Conservation (phyloP, 164 flowering plant species). For the Chloranthus sessilifolius region DNA sequence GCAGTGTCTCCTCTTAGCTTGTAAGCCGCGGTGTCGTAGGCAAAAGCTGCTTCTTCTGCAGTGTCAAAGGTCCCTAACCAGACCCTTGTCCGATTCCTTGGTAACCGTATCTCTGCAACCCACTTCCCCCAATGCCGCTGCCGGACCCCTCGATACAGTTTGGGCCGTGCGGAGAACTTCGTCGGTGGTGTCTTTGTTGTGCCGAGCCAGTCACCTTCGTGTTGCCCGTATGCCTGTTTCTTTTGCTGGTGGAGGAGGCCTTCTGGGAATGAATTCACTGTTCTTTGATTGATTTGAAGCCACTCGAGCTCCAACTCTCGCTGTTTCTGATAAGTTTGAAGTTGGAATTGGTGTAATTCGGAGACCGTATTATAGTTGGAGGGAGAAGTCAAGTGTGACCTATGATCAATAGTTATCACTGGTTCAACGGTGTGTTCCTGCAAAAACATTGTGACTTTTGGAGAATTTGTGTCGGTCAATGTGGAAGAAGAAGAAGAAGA, state of each 20-base stretch:
- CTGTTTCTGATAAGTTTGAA: constrained; percentile 10
- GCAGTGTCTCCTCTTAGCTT: constrained; percentile 79
- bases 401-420: too few species aligned
- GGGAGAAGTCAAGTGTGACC: too few species aligned
- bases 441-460: too few species aligned
- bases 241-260: too few species aligned
- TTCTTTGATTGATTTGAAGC: constrained; percentile 22
- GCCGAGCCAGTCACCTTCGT: constrained; percentile 49
- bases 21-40: constrained; percentile 90
- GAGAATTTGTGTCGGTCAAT: too few species aligned
- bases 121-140: constrained; percentile 99
- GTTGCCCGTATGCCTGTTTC: too few species aligned
- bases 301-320: constrained; percentile 19
- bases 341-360: neutral
- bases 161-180: constrained; percentile 42
- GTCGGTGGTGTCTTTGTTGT: constrained; percentile 54
- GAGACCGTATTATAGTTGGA: neutral
- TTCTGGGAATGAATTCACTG: constrained; percentile 8
- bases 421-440: too few species aligned
- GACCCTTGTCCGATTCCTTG: constrained; percentile 81
- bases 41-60: constrained; percentile 82
- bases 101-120: constrained; percentile 92
- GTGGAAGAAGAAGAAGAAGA: too few species aligned
- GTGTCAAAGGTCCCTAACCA: constrained; percentile 91
- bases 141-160: constrained; percentile 80